phyloP scores from a whole-genome alignment of 2,329 filamentous ascomycete species.

The Penicillium sp. region DNA sequence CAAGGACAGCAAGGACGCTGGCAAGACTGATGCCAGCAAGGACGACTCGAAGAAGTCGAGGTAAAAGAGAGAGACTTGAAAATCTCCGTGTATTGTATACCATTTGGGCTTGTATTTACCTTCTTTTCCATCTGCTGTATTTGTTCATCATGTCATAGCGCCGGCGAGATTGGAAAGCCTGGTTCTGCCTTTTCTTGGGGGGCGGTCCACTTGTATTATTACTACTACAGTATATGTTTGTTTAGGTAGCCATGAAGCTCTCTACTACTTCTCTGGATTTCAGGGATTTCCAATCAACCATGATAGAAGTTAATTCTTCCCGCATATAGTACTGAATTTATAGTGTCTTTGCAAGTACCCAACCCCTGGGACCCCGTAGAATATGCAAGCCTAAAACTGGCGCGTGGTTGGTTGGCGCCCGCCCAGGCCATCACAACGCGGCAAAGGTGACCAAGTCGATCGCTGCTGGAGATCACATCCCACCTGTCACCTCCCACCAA shows the following conservation, averaged over 20 bases:
- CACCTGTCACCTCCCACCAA: constrained; percentile 19
- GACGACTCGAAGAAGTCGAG: constrained; percentile 45
- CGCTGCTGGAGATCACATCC: constrained; percentile 23
- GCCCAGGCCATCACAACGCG: constrained; percentile 4
- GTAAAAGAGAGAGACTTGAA: constrained; percentile 29
- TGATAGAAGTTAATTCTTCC: neutral
- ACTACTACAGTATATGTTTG: constrained; percentile 17
- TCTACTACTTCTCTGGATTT: constrained; percentile 19
- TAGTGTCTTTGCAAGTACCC: neutral
- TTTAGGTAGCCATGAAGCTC: constrained; percentile 26
- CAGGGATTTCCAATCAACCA: neutral
- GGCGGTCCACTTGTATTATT: constrained; percentile 27
- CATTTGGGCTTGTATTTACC: constrained; percentile 32
- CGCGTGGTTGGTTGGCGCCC: constrained; percentile 16
- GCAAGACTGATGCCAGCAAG: constrained; percentile 28
- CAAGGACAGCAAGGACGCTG: constrained; percentile 31
- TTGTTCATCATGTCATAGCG: constrained; percentile 35
- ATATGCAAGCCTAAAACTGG: neutral
- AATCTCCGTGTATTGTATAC: constrained; percentile 30
- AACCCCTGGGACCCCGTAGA: neutral
- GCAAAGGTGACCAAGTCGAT: constrained; percentile 11
- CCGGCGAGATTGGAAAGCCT: constrained; percentile 36
- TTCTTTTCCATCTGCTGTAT: neutral
- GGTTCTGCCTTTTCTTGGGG: constrained; percentile 19
- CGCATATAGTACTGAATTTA: neutral